Percentiles rank a stretch among this genome's conserved stretches.
Conservation (phyloP, 2,329 filamentous ascomycete genomes). For the Rhynchosporium secalis region DNA sequence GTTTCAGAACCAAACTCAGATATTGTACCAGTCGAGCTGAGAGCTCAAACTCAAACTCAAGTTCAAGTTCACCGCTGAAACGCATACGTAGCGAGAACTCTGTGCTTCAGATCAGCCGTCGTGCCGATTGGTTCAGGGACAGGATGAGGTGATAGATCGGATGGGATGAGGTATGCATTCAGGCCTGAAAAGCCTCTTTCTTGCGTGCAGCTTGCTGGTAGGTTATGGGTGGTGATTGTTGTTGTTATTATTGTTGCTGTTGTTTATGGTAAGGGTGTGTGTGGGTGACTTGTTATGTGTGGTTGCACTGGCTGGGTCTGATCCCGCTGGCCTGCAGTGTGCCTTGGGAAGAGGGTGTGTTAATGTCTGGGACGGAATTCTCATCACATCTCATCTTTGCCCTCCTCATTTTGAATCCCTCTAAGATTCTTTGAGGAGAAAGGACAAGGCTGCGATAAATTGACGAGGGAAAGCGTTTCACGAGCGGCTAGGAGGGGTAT, state of each 20-base stretch:
- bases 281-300: background rate
- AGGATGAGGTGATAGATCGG: background rate
- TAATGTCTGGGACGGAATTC: conserved; percentile 1
- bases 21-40: too few species aligned
- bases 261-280: background rate
- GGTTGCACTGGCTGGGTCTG: conserved; percentile 2
- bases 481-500: conserved; percentile 14
- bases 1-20: too few species aligned
- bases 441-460: background rate
- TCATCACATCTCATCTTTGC: conserved; percentile 3
- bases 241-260: background rate
- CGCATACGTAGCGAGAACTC: background rate
- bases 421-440: background rate
- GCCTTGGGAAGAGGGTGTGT: conserved; percentile 6
- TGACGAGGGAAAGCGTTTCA: background rate
- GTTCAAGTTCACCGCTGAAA: conserved; percentile 14
- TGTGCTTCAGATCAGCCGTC: background rate
- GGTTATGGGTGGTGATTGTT: too few species aligned
- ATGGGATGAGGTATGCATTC: conserved; percentile 7
- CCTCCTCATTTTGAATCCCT: background rate
- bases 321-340: conserved; percentile 8
- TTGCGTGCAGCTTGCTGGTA: too few species aligned
- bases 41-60: too few species aligned
- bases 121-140: conserved; percentile 17
- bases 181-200: conserved; percentile 16